Conservation (phyloP, 495 filamentous ascomycete genomes). For the Massariosphaeria phaeospora region DNA sequence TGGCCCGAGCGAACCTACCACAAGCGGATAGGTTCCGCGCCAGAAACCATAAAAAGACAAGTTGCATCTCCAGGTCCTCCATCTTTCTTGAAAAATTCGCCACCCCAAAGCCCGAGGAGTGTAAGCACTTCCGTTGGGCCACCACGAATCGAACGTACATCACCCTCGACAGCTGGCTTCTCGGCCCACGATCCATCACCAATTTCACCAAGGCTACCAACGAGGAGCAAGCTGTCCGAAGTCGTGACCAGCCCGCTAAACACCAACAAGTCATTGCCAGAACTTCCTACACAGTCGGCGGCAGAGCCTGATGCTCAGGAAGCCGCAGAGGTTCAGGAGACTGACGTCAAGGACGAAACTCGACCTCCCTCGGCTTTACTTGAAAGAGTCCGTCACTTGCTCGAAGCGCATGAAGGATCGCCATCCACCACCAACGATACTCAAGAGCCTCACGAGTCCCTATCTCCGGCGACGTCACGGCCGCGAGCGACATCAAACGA, state of each 20-base stretch:
- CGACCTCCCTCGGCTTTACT: not conserved
- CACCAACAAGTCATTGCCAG: conserved; percentile 19
- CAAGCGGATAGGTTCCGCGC: conserved; percentile 30
- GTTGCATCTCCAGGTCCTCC: not conserved
- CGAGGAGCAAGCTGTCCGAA: not conserved
- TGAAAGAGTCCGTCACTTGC: not conserved
- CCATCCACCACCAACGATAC: not conserved
- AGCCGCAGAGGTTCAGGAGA: not conserved
- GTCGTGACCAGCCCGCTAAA: not conserved
- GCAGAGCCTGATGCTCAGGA: not conserved
- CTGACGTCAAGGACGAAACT: not conserved
- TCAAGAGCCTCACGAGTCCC: too few relatives aligned
- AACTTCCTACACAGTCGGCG: conserved; percentile 12
- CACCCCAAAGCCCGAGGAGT: not conserved
- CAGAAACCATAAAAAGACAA: conserved; percentile 10
- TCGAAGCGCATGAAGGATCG: not conserved
- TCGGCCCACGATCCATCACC: not conserved
- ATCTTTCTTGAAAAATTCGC: conserved; percentile 2
- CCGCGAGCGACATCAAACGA: conserved; percentile 13
- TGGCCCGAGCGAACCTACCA: conserved; percentile 10
- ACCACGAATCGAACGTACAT: not conserved
- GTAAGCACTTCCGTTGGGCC: not conserved
- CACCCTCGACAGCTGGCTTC: not conserved
- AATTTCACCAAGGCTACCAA: not conserved
- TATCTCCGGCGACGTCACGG: too few relatives aligned